phyloP scores from a whole-genome alignment of 345 rosid species.

The Syzygium oleosum region DNA sequence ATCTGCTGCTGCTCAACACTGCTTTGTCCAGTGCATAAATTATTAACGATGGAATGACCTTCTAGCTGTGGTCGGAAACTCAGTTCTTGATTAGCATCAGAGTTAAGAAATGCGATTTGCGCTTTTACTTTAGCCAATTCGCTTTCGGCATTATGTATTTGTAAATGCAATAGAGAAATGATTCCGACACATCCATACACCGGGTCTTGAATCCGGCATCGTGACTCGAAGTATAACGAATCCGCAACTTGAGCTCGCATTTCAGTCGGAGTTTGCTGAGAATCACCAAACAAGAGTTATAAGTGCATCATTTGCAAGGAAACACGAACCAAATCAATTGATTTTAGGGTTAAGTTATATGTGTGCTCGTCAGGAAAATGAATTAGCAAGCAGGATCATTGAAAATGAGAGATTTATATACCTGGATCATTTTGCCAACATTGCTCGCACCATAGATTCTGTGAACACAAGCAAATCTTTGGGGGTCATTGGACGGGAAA shows the following conservation, averaged over 20 bases:
- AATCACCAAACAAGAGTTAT: background rate
- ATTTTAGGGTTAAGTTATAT: background rate
- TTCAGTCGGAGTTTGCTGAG: constrained; percentile 38
- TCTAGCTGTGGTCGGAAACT: background rate
- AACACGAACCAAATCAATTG: background rate
- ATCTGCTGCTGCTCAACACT: background rate
- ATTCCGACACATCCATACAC: constrained; percentile 58
- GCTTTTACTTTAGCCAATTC: constrained; percentile 41
- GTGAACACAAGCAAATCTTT: constrained; percentile 50
- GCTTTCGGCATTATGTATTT: constrained; percentile 30
- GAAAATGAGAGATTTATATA: background rate
- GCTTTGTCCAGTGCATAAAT: background rate
- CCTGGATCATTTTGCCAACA: constrained; percentile 65
- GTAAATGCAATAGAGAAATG: constrained; percentile 26
- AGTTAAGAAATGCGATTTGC: constrained; percentile 18
- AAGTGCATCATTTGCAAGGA: background rate
- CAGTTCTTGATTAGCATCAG: background rate
- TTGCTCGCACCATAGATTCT: constrained; percentile 73
- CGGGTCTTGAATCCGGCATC: constrained; percentile 42
- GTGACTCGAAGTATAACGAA: constrained; percentile 47
- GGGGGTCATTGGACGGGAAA: constrained; percentile 47
- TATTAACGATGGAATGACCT: background rate
- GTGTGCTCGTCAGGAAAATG: background rate
- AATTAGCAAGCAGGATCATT: background rate
- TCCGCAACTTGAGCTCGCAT: constrained; percentile 40